phyloP scores from a whole-genome alignment of 805 yeast species.

The Kazachstania taianensis region DNA sequence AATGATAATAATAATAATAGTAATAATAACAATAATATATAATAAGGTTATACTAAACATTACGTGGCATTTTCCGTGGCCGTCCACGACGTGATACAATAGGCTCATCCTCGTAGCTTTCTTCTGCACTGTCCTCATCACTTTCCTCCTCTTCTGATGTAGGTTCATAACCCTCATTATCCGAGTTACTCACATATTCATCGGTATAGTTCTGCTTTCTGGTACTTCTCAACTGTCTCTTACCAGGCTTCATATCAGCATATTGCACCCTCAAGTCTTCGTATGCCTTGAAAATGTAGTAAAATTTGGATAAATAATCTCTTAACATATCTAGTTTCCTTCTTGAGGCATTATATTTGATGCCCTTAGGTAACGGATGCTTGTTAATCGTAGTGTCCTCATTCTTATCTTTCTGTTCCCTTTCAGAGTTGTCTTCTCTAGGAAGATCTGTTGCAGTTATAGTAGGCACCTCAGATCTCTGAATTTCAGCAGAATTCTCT shows the following conservation, averaged over 20 bases:
- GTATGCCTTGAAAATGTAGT: conserved; percentile 44
- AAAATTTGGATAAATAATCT: conserved; percentile 12
- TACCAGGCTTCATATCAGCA: conserved; percentile 23
- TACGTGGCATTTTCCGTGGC: conserved; percentile 1
- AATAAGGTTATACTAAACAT: too few species aligned
- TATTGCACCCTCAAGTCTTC: conserved; percentile 57
- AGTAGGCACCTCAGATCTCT: background rate
- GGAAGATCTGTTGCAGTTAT: background rate
- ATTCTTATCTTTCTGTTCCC: background rate
- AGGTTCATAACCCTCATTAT: conserved; percentile 2
- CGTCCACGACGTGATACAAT: conserved; percentile 1
- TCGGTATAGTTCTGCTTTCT: conserved; percentile 13
- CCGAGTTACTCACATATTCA: conserved; percentile 13
- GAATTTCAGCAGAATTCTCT: background rate
- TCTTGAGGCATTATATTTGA: conserved; percentile 14
- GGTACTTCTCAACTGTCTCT: conserved; percentile 22
- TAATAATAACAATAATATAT: too few species aligned
- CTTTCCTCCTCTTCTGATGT: conserved; percentile 6
- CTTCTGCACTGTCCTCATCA: conserved; percentile 10
- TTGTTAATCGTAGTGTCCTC: conserved; percentile 6
- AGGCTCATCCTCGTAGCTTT: conserved; percentile 8
- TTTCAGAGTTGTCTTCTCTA: background rate
- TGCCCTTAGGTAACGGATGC: conserved; percentile 17
- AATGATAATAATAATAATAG: background rate
- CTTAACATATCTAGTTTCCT: conserved; percentile 11